These are phyloP conservation scores for Setomelanomma holmii DNA, from an alignment of 2,329 filamentous ascomycete genomes.

Conservation along the genomic window DNA sequence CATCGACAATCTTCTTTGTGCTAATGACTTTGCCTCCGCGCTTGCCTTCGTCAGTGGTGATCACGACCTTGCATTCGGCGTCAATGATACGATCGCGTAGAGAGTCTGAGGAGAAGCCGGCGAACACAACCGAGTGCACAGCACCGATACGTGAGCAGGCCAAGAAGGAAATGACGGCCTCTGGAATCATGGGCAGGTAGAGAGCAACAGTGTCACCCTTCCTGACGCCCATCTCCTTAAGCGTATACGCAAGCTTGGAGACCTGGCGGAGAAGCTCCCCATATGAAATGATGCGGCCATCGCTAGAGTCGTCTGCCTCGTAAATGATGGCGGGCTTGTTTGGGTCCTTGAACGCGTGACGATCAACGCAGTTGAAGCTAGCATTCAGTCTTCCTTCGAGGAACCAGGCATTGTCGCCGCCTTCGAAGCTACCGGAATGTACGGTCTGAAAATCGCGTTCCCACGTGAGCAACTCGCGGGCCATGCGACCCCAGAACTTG, in stretches of 20 bases:
- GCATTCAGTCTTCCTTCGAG: slow-evolving; percentile 92
- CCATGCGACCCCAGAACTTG: slow-evolving; percentile 87
- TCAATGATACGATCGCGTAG: slow-evolving; percentile 94
- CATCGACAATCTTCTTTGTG: slow-evolving; percentile 99
- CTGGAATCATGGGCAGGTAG: slow-evolving; percentile 98
- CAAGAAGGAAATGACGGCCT: slow-evolving; percentile 88
- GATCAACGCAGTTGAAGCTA: slow-evolving; percentile 96
- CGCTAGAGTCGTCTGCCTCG: slow-evolving; percentile 88
- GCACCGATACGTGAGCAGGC: slow-evolving; percentile 93
- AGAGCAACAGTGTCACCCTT: slow-evolving; percentile 98
- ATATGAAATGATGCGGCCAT: slow-evolving; percentile 91
- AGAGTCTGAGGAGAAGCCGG: slow-evolving; percentile 95
- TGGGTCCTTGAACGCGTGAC: slow-evolving; percentile 94
- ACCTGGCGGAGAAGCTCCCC: slow-evolving; percentile 92
- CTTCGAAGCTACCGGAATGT: slow-evolving; percentile 73
- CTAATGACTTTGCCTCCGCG: slow-evolving; percentile 96
- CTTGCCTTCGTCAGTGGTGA: slow-evolving; percentile 97
- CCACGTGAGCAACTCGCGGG: slow-evolving; percentile 90
- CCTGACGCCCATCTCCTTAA: slow-evolving; percentile 94
- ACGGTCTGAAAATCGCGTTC: slow-evolving; percentile 91
- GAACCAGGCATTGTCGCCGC: slow-evolving; percentile 94
- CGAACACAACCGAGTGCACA: slow-evolving; percentile 96
- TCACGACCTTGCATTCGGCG: slow-evolving; percentile 88
- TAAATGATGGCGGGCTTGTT: slow-evolving; percentile 97
- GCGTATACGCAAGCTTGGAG: slow-evolving; percentile 81